Evolutionary conservation across 1,284 basidiomycete genomes (phyloP), one percentile per base, ranked within the genome.

Genomic region (Moesziomyces aphidis): DNA sequence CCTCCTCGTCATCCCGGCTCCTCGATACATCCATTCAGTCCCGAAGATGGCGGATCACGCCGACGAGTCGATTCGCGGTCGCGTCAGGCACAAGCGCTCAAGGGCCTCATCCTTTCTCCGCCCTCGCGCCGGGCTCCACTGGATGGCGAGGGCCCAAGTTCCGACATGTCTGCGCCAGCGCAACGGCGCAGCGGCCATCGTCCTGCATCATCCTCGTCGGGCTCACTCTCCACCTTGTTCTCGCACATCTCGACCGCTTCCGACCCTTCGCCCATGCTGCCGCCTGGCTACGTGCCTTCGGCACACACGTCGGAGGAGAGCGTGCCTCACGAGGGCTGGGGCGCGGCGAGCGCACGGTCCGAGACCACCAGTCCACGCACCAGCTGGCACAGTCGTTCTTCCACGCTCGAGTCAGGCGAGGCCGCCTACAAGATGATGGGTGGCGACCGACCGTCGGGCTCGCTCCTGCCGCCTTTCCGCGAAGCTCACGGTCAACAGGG

Each of bases 371-470:
- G 72, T 45, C 72, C 73, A 22, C 61, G 73, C 36, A 75, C 73
- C 43, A 71, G 73, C 58, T 78, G 76, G 76, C 76, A 76, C 54
- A 78, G 76, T 50, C 67, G 73, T 31, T 76, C 76, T 1, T 78
- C 76, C 24, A 78, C 76, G 15, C 61, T 78, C 50, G 76, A 78
- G 26, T 76, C 73, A 3, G 62, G 65, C 46, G 76, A 78, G n/a
- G 59, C 73, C n/a, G 57, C 63, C 5, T 61, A 69, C 55, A 75
- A 74, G 49, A 70, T 62, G 66, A 52, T 55, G 22, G 47, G 58
- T 39, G 31, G 49, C 31, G 71, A 75, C 15, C 62, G 67, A 36
- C 28, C 48, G 4, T 53, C 54, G 0, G 67, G 47, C 17, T 54
- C 73, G n/a, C 52, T 71, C 0, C 39, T 75, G 42, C 67, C 73